Evolutionary conservation across 352 stramenopile species (phyloP), one percentile per base, ranked within the genome.

Genomic region (Phytophthora sojae): DNA sequence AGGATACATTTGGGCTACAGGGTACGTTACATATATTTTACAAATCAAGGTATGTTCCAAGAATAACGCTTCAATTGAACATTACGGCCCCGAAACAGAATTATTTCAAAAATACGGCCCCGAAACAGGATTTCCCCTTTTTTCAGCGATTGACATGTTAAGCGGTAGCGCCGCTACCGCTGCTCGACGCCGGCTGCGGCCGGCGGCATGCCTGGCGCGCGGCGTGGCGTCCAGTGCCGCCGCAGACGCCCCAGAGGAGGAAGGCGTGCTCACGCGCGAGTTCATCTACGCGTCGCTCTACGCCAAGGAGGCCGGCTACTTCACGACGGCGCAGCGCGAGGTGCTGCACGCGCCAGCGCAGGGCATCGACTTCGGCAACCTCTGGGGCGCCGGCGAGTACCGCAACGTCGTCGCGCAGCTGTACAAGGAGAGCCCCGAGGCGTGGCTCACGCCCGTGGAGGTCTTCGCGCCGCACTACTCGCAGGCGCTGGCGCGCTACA

Each of bases 381-480:
- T 97, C 17, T 91, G 80, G 84, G 90, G 90, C 19, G 80, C 85
- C 29, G 68, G 80, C 26, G 90, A 94, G 60, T 97, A 95, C 75
- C 83, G 86, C 35, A 73, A 76, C 15, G 70, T 80, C 6, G 71
- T 96, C 2, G 82, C 81, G 14, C 57, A 89, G 59, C 68, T 95
- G 44, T 97, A 97, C 75, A 74, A 82, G 66, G 71, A 82, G 56
- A 81, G 80, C 29, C 78, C 73, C 17, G 90, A 96, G 75, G 90
- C 89, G 29, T 98, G 89, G 89, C 86, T 97, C 59, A 98, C 93
- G 14, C 93, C 93, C 23, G 93, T 96, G 8, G 91, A 98, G 61
- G 83, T 97, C 25, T 98, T 97, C 57, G 80, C 81, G 55, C 93
- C 93, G 14, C 82, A 90, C 61, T 97, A 97, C 76, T 97, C 90